Evolutionary conservation across 2,329 filamentous ascomycete genomes (phyloP).

Genomic region (Thielaviopsis euricoi): DNA sequence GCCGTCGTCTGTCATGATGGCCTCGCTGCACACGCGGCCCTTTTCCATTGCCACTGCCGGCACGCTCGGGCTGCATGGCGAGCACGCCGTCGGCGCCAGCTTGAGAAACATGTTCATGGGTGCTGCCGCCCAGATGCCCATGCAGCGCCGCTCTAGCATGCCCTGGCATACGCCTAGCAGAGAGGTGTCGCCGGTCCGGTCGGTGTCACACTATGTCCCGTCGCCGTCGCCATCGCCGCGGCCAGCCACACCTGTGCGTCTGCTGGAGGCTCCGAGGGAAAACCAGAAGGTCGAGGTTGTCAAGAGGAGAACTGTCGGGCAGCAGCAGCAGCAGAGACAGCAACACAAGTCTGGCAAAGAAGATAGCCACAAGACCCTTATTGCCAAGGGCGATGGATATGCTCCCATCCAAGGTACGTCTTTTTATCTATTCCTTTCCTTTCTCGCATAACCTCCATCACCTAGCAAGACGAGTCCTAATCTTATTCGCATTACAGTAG

Average conservation of each 20-base stretch:
- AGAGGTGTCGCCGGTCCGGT: not conserved
- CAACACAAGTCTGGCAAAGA: not conserved
- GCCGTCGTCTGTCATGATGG: not conserved
- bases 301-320: not conserved
- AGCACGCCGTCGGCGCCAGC: constrained; percentile 4
- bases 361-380: not conserved
- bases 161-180: constrained; percentile 2
- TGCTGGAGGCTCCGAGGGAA: not conserved
- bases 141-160: constrained; percentile 5
- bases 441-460: not conserved
- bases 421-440: not conserved
- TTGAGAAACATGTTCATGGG: constrained; percentile 7
- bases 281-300: not conserved
- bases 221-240: not conserved
- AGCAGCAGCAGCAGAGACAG: too few relatives aligned
- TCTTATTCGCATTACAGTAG: not conserved
- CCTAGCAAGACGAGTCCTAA: not conserved
- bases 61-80: constrained; percentile 13
- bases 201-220: not conserved
- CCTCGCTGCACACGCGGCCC: constrained; percentile 11
- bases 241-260: not conserved
- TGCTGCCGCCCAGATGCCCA: not conserved
- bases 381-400: not conserved
- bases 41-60: constrained; percentile 14
- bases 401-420: constrained; percentile 3